phyloP scores from a whole-genome alignment of 2,329 filamentous ascomycete species.

The Ramularia endophylla region DNA sequence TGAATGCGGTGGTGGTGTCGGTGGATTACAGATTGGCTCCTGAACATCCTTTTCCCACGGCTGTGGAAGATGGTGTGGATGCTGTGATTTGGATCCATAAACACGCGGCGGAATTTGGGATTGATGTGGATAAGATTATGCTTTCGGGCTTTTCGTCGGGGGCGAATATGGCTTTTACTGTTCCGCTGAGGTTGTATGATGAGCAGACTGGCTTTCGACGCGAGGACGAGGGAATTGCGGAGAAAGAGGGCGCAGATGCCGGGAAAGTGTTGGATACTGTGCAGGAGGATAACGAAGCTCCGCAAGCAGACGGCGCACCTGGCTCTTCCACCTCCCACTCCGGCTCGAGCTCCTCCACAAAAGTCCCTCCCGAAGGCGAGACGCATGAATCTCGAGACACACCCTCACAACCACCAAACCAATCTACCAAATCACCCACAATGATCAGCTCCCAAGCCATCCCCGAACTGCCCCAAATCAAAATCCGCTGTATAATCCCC shows the following conservation, averaged over 20 bases:
- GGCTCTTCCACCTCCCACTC: conserved; percentile 9
- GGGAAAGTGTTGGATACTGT: background rate
- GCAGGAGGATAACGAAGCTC: background rate
- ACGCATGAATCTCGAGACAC: conserved; percentile 11
- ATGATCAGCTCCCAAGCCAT: conserved; percentile 7
- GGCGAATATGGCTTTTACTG: conserved; percentile 57
- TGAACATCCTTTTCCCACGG: conserved; percentile 56
- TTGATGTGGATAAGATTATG: conserved; percentile 53
- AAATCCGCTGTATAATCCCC: conserved; percentile 52
- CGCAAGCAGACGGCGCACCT: background rate
- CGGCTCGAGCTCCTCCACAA: conserved; percentile 14
- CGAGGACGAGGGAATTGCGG: conserved; percentile 1
- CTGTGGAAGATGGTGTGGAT: conserved; percentile 59
- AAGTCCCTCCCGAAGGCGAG: conserved; percentile 12
- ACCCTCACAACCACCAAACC: conserved; percentile 6
- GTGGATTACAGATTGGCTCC: conserved; percentile 58
- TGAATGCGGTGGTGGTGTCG: conserved; percentile 53
- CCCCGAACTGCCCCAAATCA: conserved; percentile 27
- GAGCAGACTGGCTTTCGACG: conserved; percentile 33
- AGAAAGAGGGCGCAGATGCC: background rate
- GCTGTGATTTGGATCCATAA: conserved; percentile 54
- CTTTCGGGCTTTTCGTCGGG: conserved; percentile 59
- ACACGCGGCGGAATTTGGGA: conserved; percentile 50
- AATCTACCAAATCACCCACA: conserved; percentile 8
- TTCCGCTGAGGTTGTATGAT: conserved; percentile 53